Conservation (phyloP, 768 basidiomycete species). For the Termitomyces titanicus region DNA sequence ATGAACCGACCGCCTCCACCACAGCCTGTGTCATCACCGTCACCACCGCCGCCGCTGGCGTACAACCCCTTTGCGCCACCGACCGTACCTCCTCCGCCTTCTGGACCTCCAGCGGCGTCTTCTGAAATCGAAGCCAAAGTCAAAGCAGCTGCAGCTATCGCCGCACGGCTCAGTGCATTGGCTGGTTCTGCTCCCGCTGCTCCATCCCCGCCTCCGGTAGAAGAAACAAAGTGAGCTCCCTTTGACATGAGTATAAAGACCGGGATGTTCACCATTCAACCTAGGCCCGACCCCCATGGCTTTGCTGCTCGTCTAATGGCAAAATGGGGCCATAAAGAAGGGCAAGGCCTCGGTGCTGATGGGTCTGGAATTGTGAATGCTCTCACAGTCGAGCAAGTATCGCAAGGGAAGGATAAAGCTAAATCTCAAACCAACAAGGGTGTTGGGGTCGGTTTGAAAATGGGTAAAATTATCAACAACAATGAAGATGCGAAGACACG, state of each 20-base stretch:
- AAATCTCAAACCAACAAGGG: conserved; percentile 32
- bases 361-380: conserved; percentile 88
- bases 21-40: conserved; percentile 26
- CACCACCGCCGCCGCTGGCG: conserved; percentile 52
- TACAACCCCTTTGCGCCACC: conserved; percentile 73
- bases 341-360: conserved; percentile 85
- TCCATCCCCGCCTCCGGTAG: conserved; percentile 24
- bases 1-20: conserved; percentile 18
- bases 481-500: conserved; percentile 78
- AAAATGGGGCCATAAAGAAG: conserved; percentile 95
- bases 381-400: conserved; percentile 72
- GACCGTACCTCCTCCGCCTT: conserved; percentile 50
- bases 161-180: conserved; percentile 66
- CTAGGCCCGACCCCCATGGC: conserved; percentile 57
- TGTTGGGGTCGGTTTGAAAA: conserved; percentile 52
- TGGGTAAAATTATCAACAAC: conserved; percentile 88
- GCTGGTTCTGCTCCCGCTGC: conserved; percentile 29
- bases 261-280: neutral
- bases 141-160: conserved; percentile 79
- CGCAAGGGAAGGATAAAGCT: conserved; percentile 34
- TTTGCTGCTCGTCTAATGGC: conserved; percentile 91
- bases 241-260: neutral
- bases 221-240: conserved; percentile 29
- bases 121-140: conserved; percentile 60
- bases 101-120: conserved; percentile 32